Conservation (phyloP, 257 asterid species). For the Salvia hispanica region DNA sequence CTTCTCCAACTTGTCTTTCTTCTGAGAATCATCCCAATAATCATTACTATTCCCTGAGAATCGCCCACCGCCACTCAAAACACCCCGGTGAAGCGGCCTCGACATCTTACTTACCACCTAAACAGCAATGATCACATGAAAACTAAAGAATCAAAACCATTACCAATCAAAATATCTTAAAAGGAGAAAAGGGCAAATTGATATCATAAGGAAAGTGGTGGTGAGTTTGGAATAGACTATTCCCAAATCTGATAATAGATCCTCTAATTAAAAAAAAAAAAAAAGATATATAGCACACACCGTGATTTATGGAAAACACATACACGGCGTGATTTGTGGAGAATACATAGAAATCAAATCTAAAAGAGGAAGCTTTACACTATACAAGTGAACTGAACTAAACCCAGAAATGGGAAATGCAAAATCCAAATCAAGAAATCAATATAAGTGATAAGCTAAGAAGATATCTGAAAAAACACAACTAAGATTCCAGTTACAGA, state of each 20-base stretch:
- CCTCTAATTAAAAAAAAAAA: background rate
- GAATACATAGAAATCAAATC: conserved; percentile 21
- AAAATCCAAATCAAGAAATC: conserved; percentile 29
- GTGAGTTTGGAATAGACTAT: conserved; percentile 11
- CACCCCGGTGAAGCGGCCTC: conserved; percentile 92
- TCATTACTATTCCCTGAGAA: conserved; percentile 56
- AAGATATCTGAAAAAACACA: background rate
- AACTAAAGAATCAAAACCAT: conserved; percentile 13
- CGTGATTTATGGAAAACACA: conserved; percentile 20
- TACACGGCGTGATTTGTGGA: conserved; percentile 32
- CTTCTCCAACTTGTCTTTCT: conserved; percentile 79
- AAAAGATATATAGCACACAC: background rate
- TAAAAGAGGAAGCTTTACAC: conserved; percentile 19
- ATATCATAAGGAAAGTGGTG: background rate
- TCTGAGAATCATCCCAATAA: conserved; percentile 75
- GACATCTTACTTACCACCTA: conserved; percentile 68
- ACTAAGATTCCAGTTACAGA: background rate
- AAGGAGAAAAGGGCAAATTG: background rate
- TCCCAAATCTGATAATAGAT: conserved; percentile 33
- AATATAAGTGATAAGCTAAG: background rate
- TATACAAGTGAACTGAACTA: conserved; percentile 14
- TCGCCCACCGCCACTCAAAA: conserved; percentile 67
- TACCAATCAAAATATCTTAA: background rate
- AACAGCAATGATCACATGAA: conserved; percentile 31
- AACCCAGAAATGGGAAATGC: background rate